Conservation (phyloP, 2,329 filamentous ascomycete species). For the Simplicillium aogashimaense region DNA sequence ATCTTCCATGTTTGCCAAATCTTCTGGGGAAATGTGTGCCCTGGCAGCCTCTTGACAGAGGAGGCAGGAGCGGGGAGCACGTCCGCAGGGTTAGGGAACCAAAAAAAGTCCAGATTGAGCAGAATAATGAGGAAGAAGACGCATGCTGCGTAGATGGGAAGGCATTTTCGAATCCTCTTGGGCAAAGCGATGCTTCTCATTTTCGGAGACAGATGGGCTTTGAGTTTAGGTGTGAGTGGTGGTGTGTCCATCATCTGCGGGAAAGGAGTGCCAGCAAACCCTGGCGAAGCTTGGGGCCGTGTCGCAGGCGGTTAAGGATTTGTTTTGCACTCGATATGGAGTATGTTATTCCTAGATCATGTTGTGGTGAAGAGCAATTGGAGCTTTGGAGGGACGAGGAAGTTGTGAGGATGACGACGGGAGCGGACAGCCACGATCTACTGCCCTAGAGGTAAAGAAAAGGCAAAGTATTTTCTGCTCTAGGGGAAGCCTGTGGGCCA, state of each 20-base stretch:
- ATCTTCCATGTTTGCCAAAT: constrained; percentile 75
- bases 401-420: no score
- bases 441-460: no score
- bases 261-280: no score
- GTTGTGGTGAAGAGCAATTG: no score
- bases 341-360: no score
- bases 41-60: constrained; percentile 9
- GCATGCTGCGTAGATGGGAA: not conserved
- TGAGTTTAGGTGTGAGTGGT: not conserved
- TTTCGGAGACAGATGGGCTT: not conserved
- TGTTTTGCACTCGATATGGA: no score
- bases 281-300: no score
- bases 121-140: not conserved
- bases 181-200: not conserved
- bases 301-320: no score
- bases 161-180: not conserved
- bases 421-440: no score
- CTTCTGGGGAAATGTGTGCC: constrained; percentile 48
- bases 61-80: not conserved
- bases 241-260: not conserved
- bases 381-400: no score
- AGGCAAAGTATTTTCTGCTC: no score
- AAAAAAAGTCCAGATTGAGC: constrained; percentile 1
- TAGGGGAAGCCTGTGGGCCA: no score
- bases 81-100: not conserved